Percentiles rank a stretch among this genome's conserved stretches.
phyloP scores from a whole-genome alignment of 768 basidiomycete genomes.

The Postia placenta region DNA sequence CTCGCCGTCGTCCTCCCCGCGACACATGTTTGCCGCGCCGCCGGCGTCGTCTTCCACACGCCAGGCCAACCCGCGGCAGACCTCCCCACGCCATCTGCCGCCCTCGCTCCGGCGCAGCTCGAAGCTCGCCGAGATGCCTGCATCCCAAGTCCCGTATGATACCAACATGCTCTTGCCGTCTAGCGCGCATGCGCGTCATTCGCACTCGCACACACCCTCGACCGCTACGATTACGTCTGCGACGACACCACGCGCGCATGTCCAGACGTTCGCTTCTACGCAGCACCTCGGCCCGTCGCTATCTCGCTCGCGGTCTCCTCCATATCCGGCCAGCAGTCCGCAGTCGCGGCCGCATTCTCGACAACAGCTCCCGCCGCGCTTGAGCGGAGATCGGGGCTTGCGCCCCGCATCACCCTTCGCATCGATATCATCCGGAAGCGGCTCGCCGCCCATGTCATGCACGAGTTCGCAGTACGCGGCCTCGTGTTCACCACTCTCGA shows the following conservation, averaged over 20 bases:
- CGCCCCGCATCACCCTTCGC: constrained; percentile 23
- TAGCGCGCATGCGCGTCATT: constrained; percentile 19
- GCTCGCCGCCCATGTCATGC: constrained; percentile 55
- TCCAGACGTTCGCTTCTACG: constrained; percentile 11
- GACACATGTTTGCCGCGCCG: neutral
- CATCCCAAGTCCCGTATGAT: neutral
- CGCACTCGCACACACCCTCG: constrained; percentile 45
- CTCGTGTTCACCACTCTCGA: constrained; percentile 23
- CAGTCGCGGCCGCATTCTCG: constrained; percentile 3
- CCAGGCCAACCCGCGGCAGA: neutral
- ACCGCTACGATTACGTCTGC: constrained; percentile 40
- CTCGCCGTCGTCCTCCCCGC: constrained; percentile 5
- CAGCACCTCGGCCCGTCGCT: constrained; percentile 16
- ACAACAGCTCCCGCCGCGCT: constrained; percentile 1
- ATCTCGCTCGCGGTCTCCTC: constrained; percentile 16
- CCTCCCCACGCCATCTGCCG: neutral
- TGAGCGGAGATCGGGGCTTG: constrained; percentile 1
- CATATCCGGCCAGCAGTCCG: constrained; percentile 2
- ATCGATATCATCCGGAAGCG: constrained; percentile 37
- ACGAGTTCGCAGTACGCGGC: constrained; percentile 37
- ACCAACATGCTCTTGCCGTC: constrained; percentile 17
- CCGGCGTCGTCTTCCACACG: neutral
- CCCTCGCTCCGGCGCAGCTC: constrained; percentile 1
- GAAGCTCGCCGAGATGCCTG: neutral
- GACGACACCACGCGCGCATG: constrained; percentile 31